Evolutionary conservation across 2,329 filamentous ascomycete species (phyloP).

Genomic region (Pseudogymnoascus verrucosus): DNA sequence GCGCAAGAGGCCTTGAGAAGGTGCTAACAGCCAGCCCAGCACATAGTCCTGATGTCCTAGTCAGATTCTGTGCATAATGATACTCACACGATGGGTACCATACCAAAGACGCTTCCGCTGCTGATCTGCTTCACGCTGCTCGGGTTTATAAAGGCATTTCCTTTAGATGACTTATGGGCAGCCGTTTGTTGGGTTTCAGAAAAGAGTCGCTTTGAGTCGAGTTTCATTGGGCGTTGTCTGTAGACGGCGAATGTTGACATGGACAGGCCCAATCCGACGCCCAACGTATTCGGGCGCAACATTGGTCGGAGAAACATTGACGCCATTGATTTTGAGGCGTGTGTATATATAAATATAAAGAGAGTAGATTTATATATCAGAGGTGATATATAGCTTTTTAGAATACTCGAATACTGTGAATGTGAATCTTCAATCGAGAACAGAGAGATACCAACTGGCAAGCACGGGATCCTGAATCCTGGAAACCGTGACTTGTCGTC

Average conservation of each 20-base stretch:
- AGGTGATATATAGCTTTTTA: not conserved
- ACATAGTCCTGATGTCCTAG: constrained; percentile 40
- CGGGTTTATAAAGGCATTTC: constrained; percentile 20
- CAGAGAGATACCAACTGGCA: not conserved
- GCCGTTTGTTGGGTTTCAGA: constrained; percentile 19
- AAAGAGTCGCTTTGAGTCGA: constrained; percentile 22
- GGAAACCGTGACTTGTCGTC: not conserved
- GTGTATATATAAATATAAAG: not conserved
- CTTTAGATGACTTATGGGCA: constrained; percentile 23
- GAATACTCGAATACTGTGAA: not conserved
- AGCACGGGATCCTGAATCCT: not conserved
- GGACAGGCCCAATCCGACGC: constrained; percentile 30
- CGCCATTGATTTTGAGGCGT: constrained; percentile 18
- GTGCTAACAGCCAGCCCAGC: constrained; percentile 57
- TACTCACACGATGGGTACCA: not conserved
- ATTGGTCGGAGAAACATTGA: constrained; percentile 25
- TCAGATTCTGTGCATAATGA: constrained; percentile 1
- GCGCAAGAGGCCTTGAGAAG: constrained; percentile 62
- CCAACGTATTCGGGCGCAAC: constrained; percentile 25
- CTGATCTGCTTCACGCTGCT: constrained; percentile 26
- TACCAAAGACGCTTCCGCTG: constrained; percentile 26
- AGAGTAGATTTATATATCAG: not conserved
- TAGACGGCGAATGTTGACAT: constrained; percentile 26
- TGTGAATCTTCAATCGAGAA: not conserved
- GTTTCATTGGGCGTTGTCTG: constrained; percentile 25